Evolutionary conservation across 257 asterid species (phyloP).

Genomic region (Fraxinus cuspidata): DNA sequence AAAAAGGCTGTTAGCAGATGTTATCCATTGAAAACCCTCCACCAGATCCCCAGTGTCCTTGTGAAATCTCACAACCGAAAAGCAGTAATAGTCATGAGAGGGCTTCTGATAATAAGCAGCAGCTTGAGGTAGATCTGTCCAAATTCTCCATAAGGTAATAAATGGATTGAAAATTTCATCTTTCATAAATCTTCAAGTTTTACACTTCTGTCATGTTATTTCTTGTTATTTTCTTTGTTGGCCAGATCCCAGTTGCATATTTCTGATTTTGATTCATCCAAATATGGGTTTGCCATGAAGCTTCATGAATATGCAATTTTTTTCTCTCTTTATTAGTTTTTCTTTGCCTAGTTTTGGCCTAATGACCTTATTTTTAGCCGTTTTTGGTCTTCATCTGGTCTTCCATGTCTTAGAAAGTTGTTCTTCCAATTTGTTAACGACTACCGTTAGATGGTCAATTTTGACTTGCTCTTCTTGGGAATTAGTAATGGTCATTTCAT

Average conservation of each 20-base stretch:
- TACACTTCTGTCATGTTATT: slow-evolving; percentile 8
- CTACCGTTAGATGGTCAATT: slow-evolving; percentile 30
- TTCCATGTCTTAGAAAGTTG: slow-evolving; percentile 25
- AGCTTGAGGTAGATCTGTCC: slow-evolving; percentile 72
- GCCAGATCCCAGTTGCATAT: slow-evolving; percentile 42
- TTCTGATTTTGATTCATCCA: slow-evolving; percentile 28
- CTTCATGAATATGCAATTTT: slow-evolving; percentile 5
- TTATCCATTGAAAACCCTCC: slow-evolving; percentile 93
- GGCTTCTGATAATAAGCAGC: slow-evolving; percentile 41
- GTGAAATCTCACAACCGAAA: slow-evolving; percentile 56
- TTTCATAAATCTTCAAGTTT: slow-evolving; percentile 14
- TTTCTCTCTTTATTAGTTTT: not conserved
- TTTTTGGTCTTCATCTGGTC: slow-evolving; percentile 24
- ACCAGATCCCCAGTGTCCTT: slow-evolving; percentile 64
- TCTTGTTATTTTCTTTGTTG: slow-evolving; percentile 25
- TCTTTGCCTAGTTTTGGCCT: slow-evolving; percentile 30
- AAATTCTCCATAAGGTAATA: slow-evolving; percentile 86
- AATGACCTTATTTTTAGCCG: slow-evolving; percentile 29
- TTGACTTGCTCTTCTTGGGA: slow-evolving; percentile 31
- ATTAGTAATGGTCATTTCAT: slow-evolving; percentile 49
- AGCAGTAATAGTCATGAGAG: slow-evolving; percentile 49
- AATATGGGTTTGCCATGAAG: slow-evolving; percentile 8
- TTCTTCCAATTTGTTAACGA: slow-evolving; percentile 19
- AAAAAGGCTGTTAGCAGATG: slow-evolving; percentile 79
- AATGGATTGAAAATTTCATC: not conserved